Evolutionary conservation across 1,139 yeast genomes (phyloP).

Genomic region (Protomyces lactucae-debilis): DNA sequence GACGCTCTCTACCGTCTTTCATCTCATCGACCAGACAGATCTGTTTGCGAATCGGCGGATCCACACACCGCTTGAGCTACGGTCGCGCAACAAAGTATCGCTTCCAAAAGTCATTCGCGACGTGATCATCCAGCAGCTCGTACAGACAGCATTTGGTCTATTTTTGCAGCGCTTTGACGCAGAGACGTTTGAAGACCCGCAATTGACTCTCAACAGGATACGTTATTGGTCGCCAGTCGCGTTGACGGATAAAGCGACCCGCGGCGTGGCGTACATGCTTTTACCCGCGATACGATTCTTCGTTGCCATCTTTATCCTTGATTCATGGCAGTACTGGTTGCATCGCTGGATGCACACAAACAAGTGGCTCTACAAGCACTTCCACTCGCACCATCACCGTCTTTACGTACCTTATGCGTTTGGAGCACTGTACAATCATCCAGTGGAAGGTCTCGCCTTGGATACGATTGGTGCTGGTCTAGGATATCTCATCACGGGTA

Average conservation of each 20-base stretch:
- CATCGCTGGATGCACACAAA: constrained; percentile 86
- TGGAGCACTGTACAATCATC: constrained; percentile 92
- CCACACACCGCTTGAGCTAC: constrained; percentile 84
- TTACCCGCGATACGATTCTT: constrained; percentile 56
- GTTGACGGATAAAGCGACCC: constrained; percentile 28
- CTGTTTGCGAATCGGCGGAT: constrained; percentile 73
- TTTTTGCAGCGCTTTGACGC: constrained; percentile 55
- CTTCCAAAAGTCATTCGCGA: constrained; percentile 66
- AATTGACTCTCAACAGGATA: constrained; percentile 64
- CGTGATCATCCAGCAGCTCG: constrained; percentile 73
- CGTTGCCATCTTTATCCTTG: constrained; percentile 68
- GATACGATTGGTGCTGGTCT: constrained; percentile 91
- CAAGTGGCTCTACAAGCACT: constrained; percentile 64
- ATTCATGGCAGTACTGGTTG: constrained; percentile 90
- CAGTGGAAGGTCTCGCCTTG: constrained; percentile 84
- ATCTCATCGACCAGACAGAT: constrained; percentile 51
- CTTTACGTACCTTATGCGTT: constrained; percentile 93
- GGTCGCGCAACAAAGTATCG: constrained; percentile 67
- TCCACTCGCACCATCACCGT: constrained; percentile 92
- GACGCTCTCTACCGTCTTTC: constrained; percentile 69
- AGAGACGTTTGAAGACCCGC: constrained; percentile 42
- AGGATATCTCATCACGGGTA: constrained; percentile 57
- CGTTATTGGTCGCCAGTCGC: constrained; percentile 39
- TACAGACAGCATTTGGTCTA: constrained; percentile 71
- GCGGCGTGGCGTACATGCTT: constrained; percentile 41